A percentile compares a stretch with the other conserved stretches of the same genome.
Conservation (phyloP, 2,329 filamentous ascomycete species). For the Stachybotrys elegans region DNA sequence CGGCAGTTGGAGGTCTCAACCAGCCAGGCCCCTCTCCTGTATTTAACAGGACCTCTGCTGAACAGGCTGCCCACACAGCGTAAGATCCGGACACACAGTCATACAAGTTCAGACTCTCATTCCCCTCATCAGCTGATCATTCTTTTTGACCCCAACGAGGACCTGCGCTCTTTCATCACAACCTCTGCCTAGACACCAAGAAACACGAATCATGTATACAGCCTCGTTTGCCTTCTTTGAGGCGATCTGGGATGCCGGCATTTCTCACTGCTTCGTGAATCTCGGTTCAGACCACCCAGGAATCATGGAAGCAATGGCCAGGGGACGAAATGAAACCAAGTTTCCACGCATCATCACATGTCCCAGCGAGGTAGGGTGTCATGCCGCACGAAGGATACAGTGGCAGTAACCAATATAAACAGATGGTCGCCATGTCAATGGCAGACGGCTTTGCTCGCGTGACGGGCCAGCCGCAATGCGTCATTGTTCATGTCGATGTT, state of each 20-base stretch:
- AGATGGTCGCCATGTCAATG: slow-evolving; percentile 85
- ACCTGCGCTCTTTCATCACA: too few species aligned
- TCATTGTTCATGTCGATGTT: slow-evolving; percentile 77
- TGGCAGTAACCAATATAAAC: too few species aligned
- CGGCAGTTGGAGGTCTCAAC: too few species aligned
- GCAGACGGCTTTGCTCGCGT: slow-evolving; percentile 74
- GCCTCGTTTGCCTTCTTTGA: slow-evolving; percentile 77
- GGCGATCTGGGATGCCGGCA: slow-evolving; percentile 63
- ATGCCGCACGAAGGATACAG: too few species aligned
- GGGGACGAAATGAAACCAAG: slow-evolving; percentile 62
- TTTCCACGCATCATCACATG: slow-evolving; percentile 75
- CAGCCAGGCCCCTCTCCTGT: too few species aligned
- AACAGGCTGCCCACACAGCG: too few species aligned
- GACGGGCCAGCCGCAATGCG: slow-evolving; percentile 67
- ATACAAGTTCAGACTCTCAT: too few species aligned
- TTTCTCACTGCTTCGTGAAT: slow-evolving; percentile 59
- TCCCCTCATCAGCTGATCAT: too few species aligned
- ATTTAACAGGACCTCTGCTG: too few species aligned
- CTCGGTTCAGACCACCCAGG: slow-evolving; percentile 69
- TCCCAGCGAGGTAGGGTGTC: slow-evolving; percentile 66
- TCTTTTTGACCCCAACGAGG: too few species aligned
- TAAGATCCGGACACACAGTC: too few species aligned
- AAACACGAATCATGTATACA: slow-evolving; percentile 52
- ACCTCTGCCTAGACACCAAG: too few species aligned
- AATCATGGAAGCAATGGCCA: slow-evolving; percentile 76